Conservation (phyloP, 192 early-diverging fungal genomes). For the Gonapodya prolifera region DNA sequence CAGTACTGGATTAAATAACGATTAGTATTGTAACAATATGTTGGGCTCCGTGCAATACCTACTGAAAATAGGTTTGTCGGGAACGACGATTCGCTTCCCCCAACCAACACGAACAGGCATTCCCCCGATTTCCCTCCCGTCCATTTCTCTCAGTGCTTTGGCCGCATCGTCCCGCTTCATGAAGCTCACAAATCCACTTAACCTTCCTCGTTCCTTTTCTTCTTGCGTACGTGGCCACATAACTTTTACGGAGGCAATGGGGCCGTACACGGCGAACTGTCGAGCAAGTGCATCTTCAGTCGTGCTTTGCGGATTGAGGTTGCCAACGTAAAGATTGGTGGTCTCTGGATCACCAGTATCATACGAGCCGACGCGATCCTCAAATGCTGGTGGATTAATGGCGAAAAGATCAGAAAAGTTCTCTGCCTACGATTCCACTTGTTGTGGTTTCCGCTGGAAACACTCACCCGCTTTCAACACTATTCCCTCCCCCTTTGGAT, state of each 20-base stretch:
- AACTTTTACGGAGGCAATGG: constrained; percentile 84
- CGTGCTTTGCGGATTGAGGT: constrained; percentile 50
- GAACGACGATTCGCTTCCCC: constrained; percentile 71
- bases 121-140: constrained; percentile 49
- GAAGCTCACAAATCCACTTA: constrained; percentile 83
- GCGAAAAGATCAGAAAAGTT: too few species aligned
- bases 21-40: neutral
- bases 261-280: constrained; percentile 68
- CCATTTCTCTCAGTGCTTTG: constrained; percentile 55
- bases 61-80: constrained; percentile 60
- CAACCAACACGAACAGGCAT: constrained; percentile 59
- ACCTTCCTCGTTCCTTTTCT: constrained; percentile 61
- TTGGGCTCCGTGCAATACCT: constrained; percentile 8
- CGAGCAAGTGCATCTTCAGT: constrained; percentile 60
- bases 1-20: constrained; percentile 14
- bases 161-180: constrained; percentile 64
- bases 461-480: constrained; percentile 8
- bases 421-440: too few species aligned
- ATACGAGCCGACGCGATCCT: constrained; percentile 37
- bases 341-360: constrained; percentile 60
- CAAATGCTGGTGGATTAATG: constrained; percentile 15
- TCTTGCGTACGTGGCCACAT: constrained; percentile 90
- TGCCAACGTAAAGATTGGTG: constrained; percentile 77
- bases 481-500: constrained; percentile 16
- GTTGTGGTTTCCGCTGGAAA: too few species aligned